Conservation (phyloP, 371 early-diverging fungal genomes). For the Mycotypha africana region DNA sequence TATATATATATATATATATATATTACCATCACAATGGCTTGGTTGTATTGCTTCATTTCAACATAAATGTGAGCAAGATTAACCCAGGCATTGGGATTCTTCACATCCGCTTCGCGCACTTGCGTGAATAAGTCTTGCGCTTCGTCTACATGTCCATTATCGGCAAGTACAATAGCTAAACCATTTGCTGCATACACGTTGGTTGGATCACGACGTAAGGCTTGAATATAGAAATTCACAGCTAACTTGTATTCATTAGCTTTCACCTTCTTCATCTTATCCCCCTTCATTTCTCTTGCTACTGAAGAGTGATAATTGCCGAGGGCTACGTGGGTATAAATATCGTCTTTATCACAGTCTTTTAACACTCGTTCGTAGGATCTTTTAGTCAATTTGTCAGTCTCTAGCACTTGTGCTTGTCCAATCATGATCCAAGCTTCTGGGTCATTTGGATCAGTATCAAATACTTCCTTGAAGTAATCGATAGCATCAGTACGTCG, state of each 20-base stretch:
- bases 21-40: constrained; percentile 62
- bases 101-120: constrained; percentile 55
- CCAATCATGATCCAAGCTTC: constrained; percentile 75
- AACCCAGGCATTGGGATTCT: constrained; percentile 57
- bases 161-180: constrained; percentile 75
- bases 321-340: constrained; percentile 73
- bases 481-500: constrained; percentile 56
- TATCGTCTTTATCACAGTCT: constrained; percentile 72
- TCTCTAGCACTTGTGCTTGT: constrained; percentile 50
- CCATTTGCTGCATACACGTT: constrained; percentile 79
- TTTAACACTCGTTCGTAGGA: constrained; percentile 75
- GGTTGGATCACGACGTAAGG: constrained; percentile 63
- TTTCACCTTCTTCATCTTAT: constrained; percentile 28
- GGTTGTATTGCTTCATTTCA: constrained; percentile 65
- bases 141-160: constrained; percentile 58
- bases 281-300: constrained; percentile 47
- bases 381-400: constrained; percentile 60
- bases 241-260: constrained; percentile 65
- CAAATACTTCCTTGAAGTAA: constrained; percentile 59
- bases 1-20: not conserved
- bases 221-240: constrained; percentile 78
- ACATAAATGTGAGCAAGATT: constrained; percentile 78
- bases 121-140: constrained; percentile 76
- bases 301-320: constrained; percentile 78
- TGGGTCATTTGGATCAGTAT: constrained; percentile 55